phyloP scores from a whole-genome alignment of 129 eudicot genomes.

The Chrysanthemum makinoi region DNA sequence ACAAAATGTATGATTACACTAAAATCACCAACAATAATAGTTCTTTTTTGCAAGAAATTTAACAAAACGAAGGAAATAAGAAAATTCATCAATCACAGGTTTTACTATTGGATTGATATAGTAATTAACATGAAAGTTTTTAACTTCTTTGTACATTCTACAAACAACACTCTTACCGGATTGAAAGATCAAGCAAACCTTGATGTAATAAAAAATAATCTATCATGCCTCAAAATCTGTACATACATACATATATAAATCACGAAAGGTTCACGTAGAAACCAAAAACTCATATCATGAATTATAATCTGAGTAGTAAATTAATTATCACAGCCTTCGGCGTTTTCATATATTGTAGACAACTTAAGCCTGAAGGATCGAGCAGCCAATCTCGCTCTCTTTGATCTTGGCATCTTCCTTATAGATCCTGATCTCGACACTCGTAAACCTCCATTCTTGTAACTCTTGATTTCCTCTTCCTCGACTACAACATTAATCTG shows the following conservation, averaged over 20 bases:
- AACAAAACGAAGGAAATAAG: too few relatives aligned
- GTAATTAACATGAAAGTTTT: too few relatives aligned
- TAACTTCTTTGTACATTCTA: too few relatives aligned
- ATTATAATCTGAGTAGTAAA: neutral
- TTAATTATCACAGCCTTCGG: too few relatives aligned
- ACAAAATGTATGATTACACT: too few relatives aligned
- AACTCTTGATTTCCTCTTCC: constrained; percentile 7
- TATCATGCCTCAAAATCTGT: neutral
- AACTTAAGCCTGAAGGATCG: constrained; percentile 26
- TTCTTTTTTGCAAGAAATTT: too few relatives aligned
- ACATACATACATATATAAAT: neutral
- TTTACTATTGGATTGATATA: too few relatives aligned
- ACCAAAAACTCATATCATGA: constrained; percentile 18
- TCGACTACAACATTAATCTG: constrained; percentile 17
- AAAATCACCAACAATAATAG: too few relatives aligned
- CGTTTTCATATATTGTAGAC: constrained; percentile 33
- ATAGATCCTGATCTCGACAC: constrained; percentile 28
- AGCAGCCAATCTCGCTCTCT: constrained; percentile 19
- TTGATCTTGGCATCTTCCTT: constrained; percentile 11
- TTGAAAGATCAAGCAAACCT: too few relatives aligned
- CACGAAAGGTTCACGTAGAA: neutral
- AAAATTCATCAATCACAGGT: too few relatives aligned
- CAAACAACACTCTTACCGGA: too few relatives aligned
- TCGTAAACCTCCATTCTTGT: constrained; percentile 11
- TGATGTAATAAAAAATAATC: too few relatives aligned